These are phyloP conservation scores for Aspergillus fumigatus DNA, from an alignment of 2,329 filamentous ascomycete genomes.

Conservation along the genomic window DNA sequence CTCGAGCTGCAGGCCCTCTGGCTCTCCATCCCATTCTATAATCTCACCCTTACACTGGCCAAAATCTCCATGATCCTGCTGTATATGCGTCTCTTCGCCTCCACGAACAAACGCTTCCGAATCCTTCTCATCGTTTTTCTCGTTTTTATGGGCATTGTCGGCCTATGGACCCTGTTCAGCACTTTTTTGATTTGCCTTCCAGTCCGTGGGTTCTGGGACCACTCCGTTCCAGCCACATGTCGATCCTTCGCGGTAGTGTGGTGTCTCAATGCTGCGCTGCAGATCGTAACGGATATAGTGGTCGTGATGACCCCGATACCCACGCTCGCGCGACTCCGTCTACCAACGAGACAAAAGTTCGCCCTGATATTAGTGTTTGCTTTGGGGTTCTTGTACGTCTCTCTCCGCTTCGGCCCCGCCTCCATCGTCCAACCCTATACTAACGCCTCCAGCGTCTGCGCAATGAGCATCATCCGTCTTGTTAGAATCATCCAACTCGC, in stretches of 20 bases:
- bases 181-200: conserved; percentile 26
- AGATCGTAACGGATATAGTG: conserved; percentile 23
- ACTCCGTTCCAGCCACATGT: conserved; percentile 9
- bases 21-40: conserved; percentile 34
- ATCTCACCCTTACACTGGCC: conserved; percentile 26
- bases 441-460: conserved; percentile 21
- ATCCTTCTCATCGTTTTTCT: conserved; percentile 15
- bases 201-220: conserved; percentile 21
- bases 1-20: conserved; percentile 21
- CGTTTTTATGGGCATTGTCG: conserved; percentile 16
- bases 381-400: conserved; percentile 24
- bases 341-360: conserved; percentile 19
- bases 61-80: conserved; percentile 31
- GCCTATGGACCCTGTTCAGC: conserved; percentile 26
- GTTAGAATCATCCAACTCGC: conserved; percentile 15
- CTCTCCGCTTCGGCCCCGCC: background rate
- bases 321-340: conserved; percentile 15
- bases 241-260: conserved; percentile 19
- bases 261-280: conserved; percentile 26
- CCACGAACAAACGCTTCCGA: conserved; percentile 15
- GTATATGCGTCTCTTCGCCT: conserved; percentile 29
- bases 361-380: conserved; percentile 26
- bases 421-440: background rate
- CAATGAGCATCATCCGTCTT: conserved; percentile 23
- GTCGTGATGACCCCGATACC: conserved; percentile 27